Base-by-base conservation (phyloP, 2,329 filamentous ascomycete species). In the Allantophomopsis cytisporea region DNA sequence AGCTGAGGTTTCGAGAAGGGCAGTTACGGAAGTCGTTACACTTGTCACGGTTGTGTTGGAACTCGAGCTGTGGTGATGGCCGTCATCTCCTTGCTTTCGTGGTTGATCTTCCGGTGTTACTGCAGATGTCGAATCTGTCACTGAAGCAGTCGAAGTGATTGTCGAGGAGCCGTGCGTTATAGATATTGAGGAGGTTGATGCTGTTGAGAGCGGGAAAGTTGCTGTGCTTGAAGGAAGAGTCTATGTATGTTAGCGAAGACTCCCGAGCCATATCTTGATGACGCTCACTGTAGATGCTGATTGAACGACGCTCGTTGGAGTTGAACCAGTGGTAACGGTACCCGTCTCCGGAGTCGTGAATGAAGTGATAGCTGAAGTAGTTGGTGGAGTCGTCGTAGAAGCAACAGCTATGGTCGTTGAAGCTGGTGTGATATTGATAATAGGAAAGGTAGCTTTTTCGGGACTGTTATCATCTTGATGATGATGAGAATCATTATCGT, bases 101-200 rank as follows among this genome's bases (percentile, higher is more conserved):
- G 23, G 23, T 28, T 28, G 23, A 28, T 28, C 23, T 8, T 28
- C 23, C 8, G 23, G 23, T 6, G 23, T 28, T 28, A 28, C 23
- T 6, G 11, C 7, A 10, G 23, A 28, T 8, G 23, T 28, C 11
- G 23, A 28, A 28, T 10, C 4, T 12, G 23, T 10, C 23, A 28
- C 23, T 28, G 23, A 28, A 12, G 23, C 4, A 28, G 23, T 28
- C 8, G 23, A 6, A 3, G 23, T 28, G 5, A 10, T 28, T 28
- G 23, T 28, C 11, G 23, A 10, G 10, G 23, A 28, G 23, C 5
- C 10, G 11, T 4, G 11, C 11, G 23, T 12, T 28, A 28, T 8
- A 28, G 23, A 36, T 31, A 28, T 38, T 35, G 38, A 34, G 11
- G 39, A 14, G 8, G 40, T 39, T 6, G 39, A 39, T 13, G 37